These are phyloP conservation scores for Besnoitia besnoiti DNA, from an alignment of 169 alveolate genomes.

Conservation along the genomic window DNA sequence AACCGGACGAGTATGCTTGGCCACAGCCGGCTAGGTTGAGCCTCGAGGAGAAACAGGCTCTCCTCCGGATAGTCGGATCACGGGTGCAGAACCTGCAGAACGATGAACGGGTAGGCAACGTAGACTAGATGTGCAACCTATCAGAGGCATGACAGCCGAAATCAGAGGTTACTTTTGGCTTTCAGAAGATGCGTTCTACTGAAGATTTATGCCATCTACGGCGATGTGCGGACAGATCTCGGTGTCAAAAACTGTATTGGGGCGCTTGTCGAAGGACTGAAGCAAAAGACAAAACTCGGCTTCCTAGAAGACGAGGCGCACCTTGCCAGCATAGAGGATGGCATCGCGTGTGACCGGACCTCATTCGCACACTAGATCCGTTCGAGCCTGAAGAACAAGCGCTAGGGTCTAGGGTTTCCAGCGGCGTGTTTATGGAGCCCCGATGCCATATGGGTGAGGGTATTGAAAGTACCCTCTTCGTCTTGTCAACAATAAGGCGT, in stretches of 20 bases:
- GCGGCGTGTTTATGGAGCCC: no score
- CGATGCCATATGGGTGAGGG: no score
- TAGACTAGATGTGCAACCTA: background rate
- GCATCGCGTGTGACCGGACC: no score
- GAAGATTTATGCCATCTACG: background rate
- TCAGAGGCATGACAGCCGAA: background rate
- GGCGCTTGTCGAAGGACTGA: background rate
- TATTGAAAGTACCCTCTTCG: no score
- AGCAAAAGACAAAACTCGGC: background rate
- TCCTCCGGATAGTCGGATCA: background rate
- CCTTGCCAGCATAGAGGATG: no score
- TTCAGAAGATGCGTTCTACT: conserved; percentile 27
- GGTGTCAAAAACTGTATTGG: background rate
- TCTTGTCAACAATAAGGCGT: no score
- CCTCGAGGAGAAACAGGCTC: background rate
- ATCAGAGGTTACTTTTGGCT: conserved; percentile 8
- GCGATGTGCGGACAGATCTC: background rate
- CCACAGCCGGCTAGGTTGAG: conserved; percentile 16
- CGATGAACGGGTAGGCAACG: background rate
- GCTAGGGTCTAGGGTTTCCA: no score
- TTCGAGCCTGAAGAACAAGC: no score
- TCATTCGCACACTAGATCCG: no score
- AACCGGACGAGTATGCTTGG: background rate
- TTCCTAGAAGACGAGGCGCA: background rate
- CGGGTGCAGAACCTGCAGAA: background rate